A percentile compares a stretch with the other conserved stretches of the same genome.
Conservation (phyloP, 1,139 yeast species). For the Geotrichum phurueaensis region DNA sequence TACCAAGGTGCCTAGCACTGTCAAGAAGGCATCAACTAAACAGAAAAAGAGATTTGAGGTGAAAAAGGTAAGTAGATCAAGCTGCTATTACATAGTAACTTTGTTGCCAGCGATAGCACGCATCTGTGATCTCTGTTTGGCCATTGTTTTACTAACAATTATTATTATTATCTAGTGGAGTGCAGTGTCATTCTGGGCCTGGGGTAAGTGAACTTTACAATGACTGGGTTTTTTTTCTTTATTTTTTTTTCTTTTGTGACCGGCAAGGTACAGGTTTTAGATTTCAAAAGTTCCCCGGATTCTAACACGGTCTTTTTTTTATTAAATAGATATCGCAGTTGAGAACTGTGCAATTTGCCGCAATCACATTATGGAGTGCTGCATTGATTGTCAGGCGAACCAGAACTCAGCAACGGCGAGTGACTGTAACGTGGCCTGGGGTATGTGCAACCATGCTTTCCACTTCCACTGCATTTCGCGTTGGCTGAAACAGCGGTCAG, state of each 20-base stretch:
- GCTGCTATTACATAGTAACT: neutral
- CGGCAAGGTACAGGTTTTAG: conserved; percentile 30
- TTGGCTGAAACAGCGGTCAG: conserved; percentile 96
- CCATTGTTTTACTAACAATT: neutral
- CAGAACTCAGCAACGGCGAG: conserved; percentile 61
- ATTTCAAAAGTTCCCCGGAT: conserved; percentile 15
- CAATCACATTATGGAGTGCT: conserved; percentile 96
- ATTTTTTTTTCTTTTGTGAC: neutral
- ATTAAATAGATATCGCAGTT: conserved; percentile 60
- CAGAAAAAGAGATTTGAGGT: conserved; percentile 58
- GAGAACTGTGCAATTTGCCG: conserved; percentile 98
- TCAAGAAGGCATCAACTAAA: conserved; percentile 19
- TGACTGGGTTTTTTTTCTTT: neutral
- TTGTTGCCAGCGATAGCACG: neutral
- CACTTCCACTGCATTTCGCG: conserved; percentile 93
- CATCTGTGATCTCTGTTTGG: neutral
- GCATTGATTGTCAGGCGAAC: conserved; percentile 92
- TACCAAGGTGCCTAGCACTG: conserved; percentile 9
- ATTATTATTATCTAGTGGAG: conserved; percentile 67
- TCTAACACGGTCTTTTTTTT: neutral
- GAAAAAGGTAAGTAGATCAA: conserved; percentile 41
- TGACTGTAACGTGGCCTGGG: conserved; percentile 97
- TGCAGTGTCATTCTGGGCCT: conserved; percentile 98
- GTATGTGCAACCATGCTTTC: conserved; percentile 89
- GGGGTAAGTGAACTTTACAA: conserved; percentile 54